Evolutionary conservation across 768 basidiomycete genomes (phyloP), one percentile per base, ranked within the genome.

Genomic region (Boletus pseudo-olivaceus): DNA sequence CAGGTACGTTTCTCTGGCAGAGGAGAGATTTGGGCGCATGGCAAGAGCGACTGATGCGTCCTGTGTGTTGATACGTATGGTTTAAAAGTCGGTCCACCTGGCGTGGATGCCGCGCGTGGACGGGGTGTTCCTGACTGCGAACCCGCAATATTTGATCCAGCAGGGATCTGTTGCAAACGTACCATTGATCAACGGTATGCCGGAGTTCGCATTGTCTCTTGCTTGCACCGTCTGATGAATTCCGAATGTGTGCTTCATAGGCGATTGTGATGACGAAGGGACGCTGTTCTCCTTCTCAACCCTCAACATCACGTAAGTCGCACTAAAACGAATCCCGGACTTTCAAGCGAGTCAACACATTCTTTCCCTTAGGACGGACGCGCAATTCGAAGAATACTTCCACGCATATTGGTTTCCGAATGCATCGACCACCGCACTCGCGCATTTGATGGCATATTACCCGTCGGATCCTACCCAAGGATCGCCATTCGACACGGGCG

Each of bases 401-500:
- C 52, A 59, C 23, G 66, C 64, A 1, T 57, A 63, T 40, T 67
- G 60, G 53, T n/a, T 73, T 0, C 72, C 72, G 6, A 63, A 62
- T 4, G 62, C 68, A 2, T 61, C 73, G 0, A 1, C 15, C 1
- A 20, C 35, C 1, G 62, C 62, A 26, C 20, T 76, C 4, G 59
- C 67, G 14, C 50, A 61, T 12, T 42, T 80, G n/a, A 51, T 57
- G 53, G 20, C 1, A 3, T 27, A 58, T 45, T 81, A 80, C 54
- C 75, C 81, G 0, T 52, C 61, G 0, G 73, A 78, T 47, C 61
- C 73, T 2, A 64, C 68, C 1, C 59, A 74, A 49, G 83, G 82
- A 17, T 83, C 81, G 0, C 83, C 82, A 0, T 85, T 78, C 57
- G 72, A 72, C 51, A 84, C 82, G 0, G 74, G 76, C 0, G 20